Conservation (phyloP, 441 rosid species). For the Cnidoscolus chayamansa region DNA sequence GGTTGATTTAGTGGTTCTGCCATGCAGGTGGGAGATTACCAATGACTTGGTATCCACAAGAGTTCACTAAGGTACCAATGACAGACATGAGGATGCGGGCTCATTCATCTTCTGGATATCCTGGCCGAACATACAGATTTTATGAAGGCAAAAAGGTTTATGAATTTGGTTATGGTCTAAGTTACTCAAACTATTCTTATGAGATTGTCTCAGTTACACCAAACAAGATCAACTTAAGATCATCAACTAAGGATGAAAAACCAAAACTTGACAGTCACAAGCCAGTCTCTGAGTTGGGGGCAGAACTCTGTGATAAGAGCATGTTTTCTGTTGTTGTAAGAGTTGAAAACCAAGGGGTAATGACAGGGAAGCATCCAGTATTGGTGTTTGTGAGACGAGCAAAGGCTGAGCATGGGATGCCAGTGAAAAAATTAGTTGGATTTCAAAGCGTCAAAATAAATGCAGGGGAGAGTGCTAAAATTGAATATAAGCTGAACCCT, state of each 20-base stretch:
- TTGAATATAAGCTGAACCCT: conserved; percentile 50
- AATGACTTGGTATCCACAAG: conserved; percentile 81
- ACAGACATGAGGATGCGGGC: conserved; percentile 91
- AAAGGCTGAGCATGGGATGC: conserved; percentile 41
- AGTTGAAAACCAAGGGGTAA: conserved; percentile 62
- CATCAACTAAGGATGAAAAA: conserved; percentile 9
- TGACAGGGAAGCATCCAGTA: conserved; percentile 69
- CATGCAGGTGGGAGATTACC: conserved; percentile 76
- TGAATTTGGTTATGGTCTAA: conserved; percentile 70
- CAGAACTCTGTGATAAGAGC: conserved; percentile 38
- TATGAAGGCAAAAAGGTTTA: conserved; percentile 56
- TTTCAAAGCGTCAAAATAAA: conserved; percentile 57
- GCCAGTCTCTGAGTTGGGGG: conserved; percentile 48
- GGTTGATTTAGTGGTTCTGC: not conserved
- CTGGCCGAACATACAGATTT: conserved; percentile 84
- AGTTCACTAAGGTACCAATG: conserved; percentile 61
- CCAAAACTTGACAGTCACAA: conserved; percentile 24
- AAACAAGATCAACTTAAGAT: conserved; percentile 33
- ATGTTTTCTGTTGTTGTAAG: conserved; percentile 37
- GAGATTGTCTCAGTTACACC: conserved; percentile 30
- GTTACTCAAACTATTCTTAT: conserved; percentile 65
- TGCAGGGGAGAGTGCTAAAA: conserved; percentile 45
- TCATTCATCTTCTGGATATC: conserved; percentile 50
- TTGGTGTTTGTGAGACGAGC: conserved; percentile 50
- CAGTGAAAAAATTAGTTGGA: conserved; percentile 56